Evolutionary conservation across 306 rosid genomes (phyloP), one percentile per base, ranked within the genome.

Genomic region (Malus asiatica): DNA sequence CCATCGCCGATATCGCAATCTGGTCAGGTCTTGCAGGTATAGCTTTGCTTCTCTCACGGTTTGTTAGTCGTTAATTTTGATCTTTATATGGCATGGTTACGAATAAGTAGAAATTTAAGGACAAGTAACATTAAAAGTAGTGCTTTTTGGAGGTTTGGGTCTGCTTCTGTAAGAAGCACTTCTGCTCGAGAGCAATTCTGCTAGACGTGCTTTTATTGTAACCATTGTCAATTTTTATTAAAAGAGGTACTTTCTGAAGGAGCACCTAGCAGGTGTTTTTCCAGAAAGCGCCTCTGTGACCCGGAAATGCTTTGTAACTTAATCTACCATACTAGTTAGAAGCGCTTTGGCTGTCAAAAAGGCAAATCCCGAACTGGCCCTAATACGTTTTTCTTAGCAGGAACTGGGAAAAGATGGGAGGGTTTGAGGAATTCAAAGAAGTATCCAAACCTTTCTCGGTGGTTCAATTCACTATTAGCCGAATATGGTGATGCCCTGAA

Each of bases 21-120:
- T 95, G 97, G 97, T 87, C 97, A 3, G 86, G 90, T 76, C 93
- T 95, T 79, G 91, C 92, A 74, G 97, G 99, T 95, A 87, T 74
- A 68, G 44, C 20, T 4, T 27, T 22, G n/a, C 32, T 25, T 25
- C 7, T 6, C 2, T 53, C 29, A 66, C 9, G n/a, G 44, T 64
- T 16, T 29, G 9, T 29, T 33, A 15, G 27, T 20, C 4, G 59
- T 57, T 57, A 8, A 4, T 68, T 42, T 23, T 55, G 4, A 48
- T 48, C 25, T 66, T 66, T 53, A 0, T 32, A 12, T 63, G 16
- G 45, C 27, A 4, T 55, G 68, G 27, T 61, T 76, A 13, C 42
- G 68, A 63, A 64, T 71, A 38, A 52, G n/a, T 29, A 16, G 16
- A 20, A 46, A 7, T 19, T 29, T 6, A 66, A 33, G 25, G 48